Conservation (phyloP, 352 stramenopile species). For the Phytophthora sansomeana region DNA sequence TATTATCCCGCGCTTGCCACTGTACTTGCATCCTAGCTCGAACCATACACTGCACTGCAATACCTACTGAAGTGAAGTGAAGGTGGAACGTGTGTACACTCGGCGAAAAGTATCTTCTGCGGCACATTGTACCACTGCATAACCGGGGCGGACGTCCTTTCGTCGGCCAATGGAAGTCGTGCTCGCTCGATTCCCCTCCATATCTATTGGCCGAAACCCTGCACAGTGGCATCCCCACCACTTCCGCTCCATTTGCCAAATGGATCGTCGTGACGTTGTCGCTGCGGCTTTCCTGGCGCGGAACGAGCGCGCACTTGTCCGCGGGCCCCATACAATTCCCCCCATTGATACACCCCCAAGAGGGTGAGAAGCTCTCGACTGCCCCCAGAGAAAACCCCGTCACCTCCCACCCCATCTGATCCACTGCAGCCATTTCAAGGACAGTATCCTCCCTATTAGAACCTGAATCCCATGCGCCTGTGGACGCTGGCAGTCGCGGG, state of each 20-base stretch:
- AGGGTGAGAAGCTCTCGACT: no score
- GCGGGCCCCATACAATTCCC: conserved; percentile 4
- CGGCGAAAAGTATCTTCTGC: conserved; percentile 28
- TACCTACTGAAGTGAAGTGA: conserved; percentile 6
- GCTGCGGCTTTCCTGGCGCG: conserved; percentile 28
- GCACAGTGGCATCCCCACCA: conserved; percentile 4
- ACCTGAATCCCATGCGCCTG: conserved; percentile 15
- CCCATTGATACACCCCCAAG: conserved; percentile 7
- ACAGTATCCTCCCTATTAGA: not conserved
- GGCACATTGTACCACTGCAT: conserved; percentile 8
- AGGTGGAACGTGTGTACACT: not conserved
- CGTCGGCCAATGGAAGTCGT: conserved; percentile 26
- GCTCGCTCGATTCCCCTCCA: conserved; percentile 8
- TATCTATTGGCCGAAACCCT: conserved; percentile 22
- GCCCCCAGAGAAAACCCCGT: no score
- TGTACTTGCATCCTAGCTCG: not conserved
- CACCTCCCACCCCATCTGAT: conserved; percentile 6
- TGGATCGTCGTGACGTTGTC: conserved; percentile 28
- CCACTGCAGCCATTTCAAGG: conserved; percentile 4
- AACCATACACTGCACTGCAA: not conserved
- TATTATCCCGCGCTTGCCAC: conserved; percentile 16
- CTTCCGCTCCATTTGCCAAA: not conserved
- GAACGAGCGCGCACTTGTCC: conserved; percentile 40
- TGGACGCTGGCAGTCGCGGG: conserved; percentile 23
- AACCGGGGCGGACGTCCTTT: conserved; percentile 23